A percentile compares a stretch with the other conserved stretches of the same genome.
Conservation (phyloP, 1,284 basidiomycete genomes). For the Trichosporon faecale region DNA sequence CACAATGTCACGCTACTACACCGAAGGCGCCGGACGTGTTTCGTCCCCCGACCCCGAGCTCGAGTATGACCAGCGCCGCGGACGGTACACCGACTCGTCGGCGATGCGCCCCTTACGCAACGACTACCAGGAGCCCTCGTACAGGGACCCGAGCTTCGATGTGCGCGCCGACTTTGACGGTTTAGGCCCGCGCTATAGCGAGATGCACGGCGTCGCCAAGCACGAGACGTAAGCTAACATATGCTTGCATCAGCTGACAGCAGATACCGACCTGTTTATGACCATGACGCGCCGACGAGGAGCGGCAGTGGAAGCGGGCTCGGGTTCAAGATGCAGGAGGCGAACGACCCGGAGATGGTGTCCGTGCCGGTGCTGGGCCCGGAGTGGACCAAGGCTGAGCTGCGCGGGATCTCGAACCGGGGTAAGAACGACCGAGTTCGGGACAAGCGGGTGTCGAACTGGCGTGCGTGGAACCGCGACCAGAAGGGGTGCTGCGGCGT, state of each 20-base stretch:
- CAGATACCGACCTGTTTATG: conserved; percentile 35
- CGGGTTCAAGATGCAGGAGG: conserved; percentile 48
- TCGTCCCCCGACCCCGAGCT: conserved; percentile 13
- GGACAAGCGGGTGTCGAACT: conserved; percentile 60
- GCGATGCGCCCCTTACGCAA: conserved; percentile 4
- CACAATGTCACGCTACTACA: conserved; percentile 26
- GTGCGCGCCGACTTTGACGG: conserved; percentile 91
- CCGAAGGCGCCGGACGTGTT: conserved; percentile 14
- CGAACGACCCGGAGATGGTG: conserved; percentile 24
- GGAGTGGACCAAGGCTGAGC: conserved; percentile 75
- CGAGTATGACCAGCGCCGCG: conserved; percentile 11
- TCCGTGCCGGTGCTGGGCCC: conserved; percentile 82
- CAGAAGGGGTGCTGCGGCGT: conserved; percentile 70
- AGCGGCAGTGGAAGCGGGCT: conserved; percentile 19
- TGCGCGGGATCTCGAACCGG: conserved; percentile 68
- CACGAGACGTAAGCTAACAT: conserved; percentile 41
- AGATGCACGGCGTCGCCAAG: conserved; percentile 57
- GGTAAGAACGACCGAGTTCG: conserved; percentile 61
- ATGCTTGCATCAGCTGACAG: conserved; percentile 32
- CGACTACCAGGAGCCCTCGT: conserved; percentile 33
- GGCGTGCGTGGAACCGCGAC: conserved; percentile 68
- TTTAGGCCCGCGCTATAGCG: conserved; percentile 67
- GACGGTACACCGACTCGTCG: conserved; percentile 3
- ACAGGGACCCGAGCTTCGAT: conserved; percentile 65
- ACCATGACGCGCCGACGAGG: conserved; percentile 21